Conservation (phyloP, 2,329 filamentous ascomycete species). For the Byssochlamys sp. region DNA sequence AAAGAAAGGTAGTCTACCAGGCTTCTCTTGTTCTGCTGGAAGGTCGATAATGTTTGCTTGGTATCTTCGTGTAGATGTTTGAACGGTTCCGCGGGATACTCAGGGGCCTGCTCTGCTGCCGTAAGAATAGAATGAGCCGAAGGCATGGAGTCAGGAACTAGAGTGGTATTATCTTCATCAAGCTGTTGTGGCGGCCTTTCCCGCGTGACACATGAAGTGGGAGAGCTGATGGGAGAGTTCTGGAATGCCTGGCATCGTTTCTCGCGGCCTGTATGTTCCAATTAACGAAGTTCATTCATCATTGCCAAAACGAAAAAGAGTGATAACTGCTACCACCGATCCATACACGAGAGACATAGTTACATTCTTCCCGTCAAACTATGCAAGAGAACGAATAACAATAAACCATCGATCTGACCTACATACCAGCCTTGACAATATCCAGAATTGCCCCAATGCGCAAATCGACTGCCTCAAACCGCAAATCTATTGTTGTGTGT, state of each 20-base stretch:
- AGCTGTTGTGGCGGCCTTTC: neutral
- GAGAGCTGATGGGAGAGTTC: neutral
- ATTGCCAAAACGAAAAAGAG: neutral
- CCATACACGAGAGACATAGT: neutral
- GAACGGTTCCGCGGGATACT: neutral
- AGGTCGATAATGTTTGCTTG: neutral
- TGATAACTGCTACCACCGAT: neutral
- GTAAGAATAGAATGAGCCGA: neutral
- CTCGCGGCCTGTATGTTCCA: neutral
- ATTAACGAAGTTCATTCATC: neutral
- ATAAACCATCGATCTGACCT: neutral
- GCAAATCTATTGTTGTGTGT: neutral
- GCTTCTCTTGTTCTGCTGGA: constrained; percentile 13
- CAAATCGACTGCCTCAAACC: neutral
- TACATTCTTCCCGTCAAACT: neutral
- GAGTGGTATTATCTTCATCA: neutral
- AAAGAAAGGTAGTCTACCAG: constrained; percentile 19
- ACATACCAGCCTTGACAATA: neutral
- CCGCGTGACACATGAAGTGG: neutral
- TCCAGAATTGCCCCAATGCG: neutral
- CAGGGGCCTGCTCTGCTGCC: neutral
- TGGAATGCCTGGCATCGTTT: neutral
- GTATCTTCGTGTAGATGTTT: neutral
- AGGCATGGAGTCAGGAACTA: constrained; percentile 12
- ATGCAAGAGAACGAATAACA: neutral